A percentile compares a stretch with the other conserved stretches of the same genome.
These are phyloP conservation scores for Brettanomyces nanus DNA, from an alignment of 805 yeast species.

Conservation along the genomic window DNA sequence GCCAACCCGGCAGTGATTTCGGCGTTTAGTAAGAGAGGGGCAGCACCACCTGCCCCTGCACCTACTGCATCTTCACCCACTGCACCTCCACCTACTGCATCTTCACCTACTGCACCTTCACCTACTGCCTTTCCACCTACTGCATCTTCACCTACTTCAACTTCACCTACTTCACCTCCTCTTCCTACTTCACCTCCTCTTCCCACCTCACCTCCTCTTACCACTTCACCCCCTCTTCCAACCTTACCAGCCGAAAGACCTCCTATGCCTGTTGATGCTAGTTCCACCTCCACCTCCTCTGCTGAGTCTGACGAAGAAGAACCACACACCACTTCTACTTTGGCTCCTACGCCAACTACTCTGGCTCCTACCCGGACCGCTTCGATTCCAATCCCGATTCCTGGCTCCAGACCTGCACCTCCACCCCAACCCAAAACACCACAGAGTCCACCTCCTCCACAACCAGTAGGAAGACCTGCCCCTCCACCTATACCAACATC, in stretches of 20 bases:
- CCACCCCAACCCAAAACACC: neutral
- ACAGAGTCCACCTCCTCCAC: slow-evolving; percentile 1
- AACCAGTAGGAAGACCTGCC: too few relatives aligned
- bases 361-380: too few relatives aligned
- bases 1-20: slow-evolving; percentile 30
- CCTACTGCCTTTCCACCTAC: slow-evolving; percentile 2
- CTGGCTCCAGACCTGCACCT: neutral
- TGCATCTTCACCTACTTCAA: slow-evolving; percentile 4
- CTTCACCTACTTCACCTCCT: slow-evolving; percentile 1
- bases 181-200: slow-evolving; percentile 3
- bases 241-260: neutral
- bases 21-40: slow-evolving; percentile 8
- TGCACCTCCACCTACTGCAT: slow-evolving; percentile 3
- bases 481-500: too few relatives aligned
- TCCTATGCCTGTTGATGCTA: neutral
- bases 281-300: neutral
- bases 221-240: slow-evolving; percentile 3
- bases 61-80: slow-evolving; percentile 2
- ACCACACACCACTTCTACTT: too few relatives aligned
- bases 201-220: slow-evolving; percentile 1
- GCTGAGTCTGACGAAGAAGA: neutral
- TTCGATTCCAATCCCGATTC: neutral
- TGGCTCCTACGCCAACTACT: too few relatives aligned
- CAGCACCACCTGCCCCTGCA: slow-evolving; percentile 3
- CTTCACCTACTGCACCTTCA: slow-evolving; percentile 4